phyloP scores from a whole-genome alignment of 1,139 yeast species.

The Taphrina wiesneri region DNA sequence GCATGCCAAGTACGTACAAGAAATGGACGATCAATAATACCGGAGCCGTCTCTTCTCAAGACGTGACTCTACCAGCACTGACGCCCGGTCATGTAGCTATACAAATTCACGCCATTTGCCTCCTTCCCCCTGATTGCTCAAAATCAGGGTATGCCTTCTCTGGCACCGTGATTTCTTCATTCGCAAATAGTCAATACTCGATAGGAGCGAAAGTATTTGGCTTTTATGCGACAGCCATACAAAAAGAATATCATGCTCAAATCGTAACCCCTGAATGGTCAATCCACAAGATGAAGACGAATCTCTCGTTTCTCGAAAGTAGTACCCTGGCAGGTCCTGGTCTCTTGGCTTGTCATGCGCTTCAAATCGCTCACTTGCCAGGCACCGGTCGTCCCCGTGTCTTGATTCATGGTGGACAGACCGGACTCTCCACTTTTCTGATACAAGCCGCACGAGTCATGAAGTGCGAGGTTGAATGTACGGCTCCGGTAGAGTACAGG shows the following conservation, averaged over 20 bases:
- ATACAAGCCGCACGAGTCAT: conserved; percentile 21
- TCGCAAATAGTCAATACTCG: background rate
- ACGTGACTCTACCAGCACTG: background rate
- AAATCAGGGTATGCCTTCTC: conserved; percentile 9
- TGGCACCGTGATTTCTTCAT: conserved; percentile 23
- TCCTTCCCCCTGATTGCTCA: background rate
- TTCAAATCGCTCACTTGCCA: conserved; percentile 14
- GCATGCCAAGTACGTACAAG: background rate
- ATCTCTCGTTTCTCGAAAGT: conserved; percentile 13
- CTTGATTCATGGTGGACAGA: conserved; percentile 25
- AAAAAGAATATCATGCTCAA: background rate
- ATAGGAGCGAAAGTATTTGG: conserved; percentile 13
- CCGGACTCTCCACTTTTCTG: conserved; percentile 21
- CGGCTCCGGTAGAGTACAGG: conserved; percentile 8
- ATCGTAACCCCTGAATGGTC: conserved; percentile 18
- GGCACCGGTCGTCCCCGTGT: conserved; percentile 16
- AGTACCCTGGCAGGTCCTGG: conserved; percentile 28
- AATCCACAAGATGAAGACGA: conserved; percentile 29
- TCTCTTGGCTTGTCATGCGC: conserved; percentile 23
- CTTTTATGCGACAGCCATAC: background rate
- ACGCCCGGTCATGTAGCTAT: conserved; percentile 17
- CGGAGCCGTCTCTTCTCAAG: background rate
- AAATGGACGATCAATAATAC: background rate
- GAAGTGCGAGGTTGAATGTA: conserved; percentile 27
- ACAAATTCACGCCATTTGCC: conserved; percentile 17